A percentile compares a stretch with the other conserved stretches of the same genome.
Evolutionary conservation across 2,329 filamentous ascomycete species (phyloP).

Genomic region (Samsoniella hepiali): DNA sequence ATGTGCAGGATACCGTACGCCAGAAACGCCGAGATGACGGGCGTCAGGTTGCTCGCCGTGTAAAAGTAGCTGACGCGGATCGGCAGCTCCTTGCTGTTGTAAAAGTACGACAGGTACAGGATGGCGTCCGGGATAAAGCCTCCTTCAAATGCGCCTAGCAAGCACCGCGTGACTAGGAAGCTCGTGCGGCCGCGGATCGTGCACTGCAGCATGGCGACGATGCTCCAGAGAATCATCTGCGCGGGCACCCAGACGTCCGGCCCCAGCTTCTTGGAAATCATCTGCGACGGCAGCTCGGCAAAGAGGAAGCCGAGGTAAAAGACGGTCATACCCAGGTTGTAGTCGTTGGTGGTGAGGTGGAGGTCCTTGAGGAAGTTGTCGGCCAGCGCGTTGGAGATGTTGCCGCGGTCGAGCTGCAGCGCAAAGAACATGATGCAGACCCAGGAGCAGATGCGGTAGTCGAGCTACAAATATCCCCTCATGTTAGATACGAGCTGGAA

Average conservation of each 20-base stretch:
- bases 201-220: conserved; percentile 38
- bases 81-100: conserved; percentile 39
- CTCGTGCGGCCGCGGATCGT: conserved; percentile 16
- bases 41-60: conserved; percentile 39
- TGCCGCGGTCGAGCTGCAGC: conserved; percentile 45
- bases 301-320: conserved; percentile 49
- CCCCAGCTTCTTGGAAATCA: conserved; percentile 52
- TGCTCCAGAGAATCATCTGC: conserved; percentile 53
- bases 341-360: conserved; percentile 40
- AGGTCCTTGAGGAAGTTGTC: conserved; percentile 43
- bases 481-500: too few relatives aligned
- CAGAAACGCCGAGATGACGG: conserved; percentile 37
- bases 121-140: conserved; percentile 41
- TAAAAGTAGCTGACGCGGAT: conserved; percentile 41
- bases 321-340: conserved; percentile 48
- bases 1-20: conserved; percentile 41
- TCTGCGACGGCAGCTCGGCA: conserved; percentile 56
- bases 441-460: conserved; percentile 39
- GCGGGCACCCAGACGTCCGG: conserved; percentile 51
- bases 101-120: conserved; percentile 44
- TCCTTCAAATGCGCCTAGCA: conserved; percentile 36
- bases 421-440: conserved; percentile 48
- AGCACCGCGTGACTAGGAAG: conserved; percentile 27
- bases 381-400: conserved; percentile 41
- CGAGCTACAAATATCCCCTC: conserved; percentile 23